These are phyloP conservation scores for Acacia concinna DNA, from an alignment of 331 rosid species.

Conservation along the genomic window DNA sequence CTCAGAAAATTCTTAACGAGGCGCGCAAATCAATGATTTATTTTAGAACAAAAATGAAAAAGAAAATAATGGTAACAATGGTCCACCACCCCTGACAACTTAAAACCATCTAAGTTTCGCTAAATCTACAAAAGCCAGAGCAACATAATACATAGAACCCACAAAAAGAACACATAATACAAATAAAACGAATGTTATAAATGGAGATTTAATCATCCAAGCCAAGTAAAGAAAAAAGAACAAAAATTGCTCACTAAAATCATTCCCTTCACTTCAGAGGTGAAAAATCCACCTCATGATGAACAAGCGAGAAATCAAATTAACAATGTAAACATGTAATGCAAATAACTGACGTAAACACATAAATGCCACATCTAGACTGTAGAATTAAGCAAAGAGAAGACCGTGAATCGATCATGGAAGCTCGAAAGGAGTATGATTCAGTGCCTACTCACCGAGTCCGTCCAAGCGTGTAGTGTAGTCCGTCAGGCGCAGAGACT, in stretches of 20 bases:
- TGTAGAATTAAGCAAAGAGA: background rate
- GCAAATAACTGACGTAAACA: background rate
- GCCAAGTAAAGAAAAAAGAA: background rate
- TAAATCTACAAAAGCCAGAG: background rate
- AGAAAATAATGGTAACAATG: background rate
- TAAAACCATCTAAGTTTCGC: background rate
- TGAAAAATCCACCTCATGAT: background rate
- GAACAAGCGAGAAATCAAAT: background rate
- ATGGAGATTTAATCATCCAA: background rate
- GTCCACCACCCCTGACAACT: background rate
- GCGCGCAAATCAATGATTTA: no score
- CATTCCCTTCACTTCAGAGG: background rate
- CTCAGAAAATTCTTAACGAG: background rate
- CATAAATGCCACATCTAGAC: background rate
- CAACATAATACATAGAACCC: background rate
- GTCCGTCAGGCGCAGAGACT: background rate
- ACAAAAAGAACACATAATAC: background rate
- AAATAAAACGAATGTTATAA: background rate
- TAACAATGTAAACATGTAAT: no score
- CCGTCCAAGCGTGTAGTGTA: background rate
- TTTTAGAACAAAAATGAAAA: background rate
- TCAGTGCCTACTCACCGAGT: slow-evolving; percentile 15
- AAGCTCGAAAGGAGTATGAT: background rate
- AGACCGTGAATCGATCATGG: background rate
- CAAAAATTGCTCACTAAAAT: background rate